Base-by-base conservation (phyloP, 129 eudicot genomes). In the Cynara cardunculus region DNA sequence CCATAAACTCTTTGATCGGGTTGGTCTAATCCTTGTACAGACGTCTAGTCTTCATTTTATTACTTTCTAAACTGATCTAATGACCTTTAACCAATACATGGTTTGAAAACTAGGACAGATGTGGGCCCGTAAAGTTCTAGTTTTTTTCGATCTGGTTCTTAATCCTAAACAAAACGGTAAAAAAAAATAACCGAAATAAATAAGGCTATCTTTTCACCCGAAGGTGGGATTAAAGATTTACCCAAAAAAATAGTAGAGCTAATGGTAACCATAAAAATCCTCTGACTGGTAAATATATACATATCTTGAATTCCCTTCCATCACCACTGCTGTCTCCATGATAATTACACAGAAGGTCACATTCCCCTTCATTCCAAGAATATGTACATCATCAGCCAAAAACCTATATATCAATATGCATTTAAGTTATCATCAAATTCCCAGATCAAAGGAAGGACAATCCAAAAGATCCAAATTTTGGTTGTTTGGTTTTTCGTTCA, bases 401-500 rank as follows among this genome's bases (percentile, higher is more conserved):
- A 71, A 82, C 30, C 18, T 46, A 14, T 46, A 14, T 46, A 75
- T 32, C 64, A 68, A 30, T 18, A 67, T 73, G 10, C 8, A 16
- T 18, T 72, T 65, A 81, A 74, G 11, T 75, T 69, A 61, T 68
- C 16, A 80, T 89, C 82, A 90, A 71, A 95, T 76, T 53, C 99
- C 99, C 41, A 95, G 92, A 78, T 95, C 99, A 78, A 95, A 95
- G 4, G 94, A 80, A 7, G 99, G 99, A 56, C 80, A 74, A 25
- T 82, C 93, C 59, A 78, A 18, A 66, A 74, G 25, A 16, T 69
- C 81, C 24, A 72, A 28, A 68, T 84, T 82, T 56, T 67, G 82
- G 16, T 78, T 68, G 18, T 74, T 61, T 22, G 79, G 82, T 56
- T 83, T 78, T 35, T 80, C 44, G 13, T 78, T 81, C 24, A 3